phyloP scores from a whole-genome alignment of 2,329 filamentous ascomycete species.

The Cordyceps fumosorosea region DNA sequence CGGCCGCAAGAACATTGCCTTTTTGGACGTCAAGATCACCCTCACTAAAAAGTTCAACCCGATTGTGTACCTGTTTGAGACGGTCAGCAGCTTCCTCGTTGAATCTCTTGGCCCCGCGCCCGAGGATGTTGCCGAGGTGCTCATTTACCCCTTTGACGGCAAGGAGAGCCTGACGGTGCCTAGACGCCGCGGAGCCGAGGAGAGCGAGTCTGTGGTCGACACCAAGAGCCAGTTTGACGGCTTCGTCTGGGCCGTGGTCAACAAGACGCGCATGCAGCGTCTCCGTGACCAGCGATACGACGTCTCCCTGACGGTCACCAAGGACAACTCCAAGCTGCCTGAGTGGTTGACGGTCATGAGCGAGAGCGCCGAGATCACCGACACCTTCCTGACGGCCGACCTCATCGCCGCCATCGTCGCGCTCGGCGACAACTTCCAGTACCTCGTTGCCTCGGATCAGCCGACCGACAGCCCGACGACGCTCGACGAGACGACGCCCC shows the following conservation, averaged over 20 bases:
- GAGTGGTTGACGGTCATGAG: constrained; percentile 91
- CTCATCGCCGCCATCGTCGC: constrained; percentile 71
- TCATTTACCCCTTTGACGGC: constrained; percentile 85
- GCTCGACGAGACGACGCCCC: constrained; percentile 73
- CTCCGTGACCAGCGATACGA: constrained; percentile 92
- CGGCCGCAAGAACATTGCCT: constrained; percentile 87
- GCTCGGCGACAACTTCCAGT: constrained; percentile 74
- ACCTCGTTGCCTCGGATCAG: constrained; percentile 84
- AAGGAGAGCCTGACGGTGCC: constrained; percentile 76
- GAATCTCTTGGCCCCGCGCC: constrained; percentile 64
- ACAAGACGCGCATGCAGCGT: constrained; percentile 89
- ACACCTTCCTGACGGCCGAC: constrained; percentile 79
- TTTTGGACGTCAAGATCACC: constrained; percentile 76
- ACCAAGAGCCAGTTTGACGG: constrained; percentile 70
- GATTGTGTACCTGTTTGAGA: constrained; percentile 54
- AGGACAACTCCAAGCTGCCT: constrained; percentile 86
- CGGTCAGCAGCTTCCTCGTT: constrained; percentile 65
- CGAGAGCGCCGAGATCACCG: constrained; percentile 91
- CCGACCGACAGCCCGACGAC: constrained; percentile 78
- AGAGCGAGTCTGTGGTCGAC: constrained; percentile 38
- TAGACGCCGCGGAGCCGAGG: constrained; percentile 50
- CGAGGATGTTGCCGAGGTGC: constrained; percentile 67
- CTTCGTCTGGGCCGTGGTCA: constrained; percentile 91
- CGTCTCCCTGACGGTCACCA: constrained; percentile 84
- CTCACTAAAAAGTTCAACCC: constrained; percentile 87